Percentiles rank a stretch among this genome's conserved stretches.
Evolutionary conservation across 495 filamentous ascomycete genomes (phyloP).

Genomic region (Penicillium steckii): DNA sequence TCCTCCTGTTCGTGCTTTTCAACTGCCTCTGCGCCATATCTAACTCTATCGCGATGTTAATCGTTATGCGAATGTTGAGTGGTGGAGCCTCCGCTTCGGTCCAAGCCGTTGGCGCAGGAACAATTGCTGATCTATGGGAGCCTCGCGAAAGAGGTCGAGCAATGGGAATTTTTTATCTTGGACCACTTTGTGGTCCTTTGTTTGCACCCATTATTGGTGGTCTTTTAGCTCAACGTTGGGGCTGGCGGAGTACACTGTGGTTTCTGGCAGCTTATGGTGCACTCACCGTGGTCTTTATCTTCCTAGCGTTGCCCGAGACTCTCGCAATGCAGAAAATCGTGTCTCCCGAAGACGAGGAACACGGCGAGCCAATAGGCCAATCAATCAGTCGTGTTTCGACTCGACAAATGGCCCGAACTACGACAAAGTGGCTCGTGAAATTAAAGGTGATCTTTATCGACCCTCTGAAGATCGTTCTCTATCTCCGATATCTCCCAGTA

Average conservation of each 20-base stretch:
- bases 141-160: slow-evolving; percentile 73
- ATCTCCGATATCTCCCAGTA: slow-evolving; percentile 79
- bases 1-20: slow-evolving; percentile 77
- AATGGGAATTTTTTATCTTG: slow-evolving; percentile 94
- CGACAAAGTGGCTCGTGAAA: slow-evolving; percentile 49
- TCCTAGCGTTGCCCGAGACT: slow-evolving; percentile 73
- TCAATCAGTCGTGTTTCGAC: slow-evolving; percentile 60
- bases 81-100: slow-evolving; percentile 86
- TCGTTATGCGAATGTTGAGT: slow-evolving; percentile 77
- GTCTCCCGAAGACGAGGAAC: slow-evolving; percentile 15
- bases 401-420: slow-evolving; percentile 56
- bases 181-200: slow-evolving; percentile 83
- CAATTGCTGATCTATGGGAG: slow-evolving; percentile 92
- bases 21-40: slow-evolving; percentile 71
- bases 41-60: slow-evolving; percentile 77
- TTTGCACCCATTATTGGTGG: slow-evolving; percentile 88
- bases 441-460: slow-evolving; percentile 73
- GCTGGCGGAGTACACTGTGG: slow-evolving; percentile 87
- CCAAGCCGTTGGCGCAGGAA: slow-evolving; percentile 90
- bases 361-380: slow-evolving; percentile 22
- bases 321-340: slow-evolving; percentile 33
- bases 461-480: slow-evolving; percentile 74
- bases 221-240: slow-evolving; percentile 63
- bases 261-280: slow-evolving; percentile 79
- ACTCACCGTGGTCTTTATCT: slow-evolving; percentile 56